phyloP scores from a whole-genome alignment of 192 early-diverging fungal genomes.

The Umbelopsis vinacea region DNA sequence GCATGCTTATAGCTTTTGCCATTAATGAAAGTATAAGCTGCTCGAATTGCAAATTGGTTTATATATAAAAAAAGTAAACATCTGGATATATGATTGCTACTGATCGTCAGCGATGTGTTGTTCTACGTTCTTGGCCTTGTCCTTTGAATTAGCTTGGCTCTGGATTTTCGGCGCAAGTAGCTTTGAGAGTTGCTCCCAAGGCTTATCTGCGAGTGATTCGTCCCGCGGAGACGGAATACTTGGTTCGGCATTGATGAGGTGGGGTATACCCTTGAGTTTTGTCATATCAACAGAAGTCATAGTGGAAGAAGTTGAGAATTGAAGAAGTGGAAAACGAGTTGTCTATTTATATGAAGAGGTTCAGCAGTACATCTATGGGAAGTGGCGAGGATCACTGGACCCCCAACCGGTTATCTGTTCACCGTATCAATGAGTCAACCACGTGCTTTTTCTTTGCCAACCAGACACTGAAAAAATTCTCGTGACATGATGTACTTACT shows the following conservation, averaged over 20 bases:
- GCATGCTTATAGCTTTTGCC: background rate
- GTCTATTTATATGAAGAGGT: background rate
- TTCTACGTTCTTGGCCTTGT: background rate
- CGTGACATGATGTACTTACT: background rate
- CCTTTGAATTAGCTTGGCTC: background rate
- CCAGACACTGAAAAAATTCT: background rate
- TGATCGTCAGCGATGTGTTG: background rate
- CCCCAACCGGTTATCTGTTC: background rate
- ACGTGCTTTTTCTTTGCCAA: background rate
- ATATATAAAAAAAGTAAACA: too few species aligned
- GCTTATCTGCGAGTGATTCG: background rate
- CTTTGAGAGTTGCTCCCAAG: conserved; percentile 18
- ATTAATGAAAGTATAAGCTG: too few species aligned
- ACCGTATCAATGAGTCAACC: conserved; percentile 10
- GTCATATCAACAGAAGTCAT: conserved; percentile 18
- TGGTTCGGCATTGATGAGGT: conserved; percentile 3
- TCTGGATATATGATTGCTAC: background rate
- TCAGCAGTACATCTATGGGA: background rate
- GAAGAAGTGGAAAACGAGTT: background rate
- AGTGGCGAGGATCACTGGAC: background rate
- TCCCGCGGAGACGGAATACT: background rate
- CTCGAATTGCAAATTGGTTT: too few species aligned
- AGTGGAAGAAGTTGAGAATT: background rate
- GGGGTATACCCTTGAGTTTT: conserved; percentile 17
- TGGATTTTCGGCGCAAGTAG: background rate